Evolutionary conservation across 805 yeast species (phyloP).

Genomic region (Kuraishia floccosa): DNA sequence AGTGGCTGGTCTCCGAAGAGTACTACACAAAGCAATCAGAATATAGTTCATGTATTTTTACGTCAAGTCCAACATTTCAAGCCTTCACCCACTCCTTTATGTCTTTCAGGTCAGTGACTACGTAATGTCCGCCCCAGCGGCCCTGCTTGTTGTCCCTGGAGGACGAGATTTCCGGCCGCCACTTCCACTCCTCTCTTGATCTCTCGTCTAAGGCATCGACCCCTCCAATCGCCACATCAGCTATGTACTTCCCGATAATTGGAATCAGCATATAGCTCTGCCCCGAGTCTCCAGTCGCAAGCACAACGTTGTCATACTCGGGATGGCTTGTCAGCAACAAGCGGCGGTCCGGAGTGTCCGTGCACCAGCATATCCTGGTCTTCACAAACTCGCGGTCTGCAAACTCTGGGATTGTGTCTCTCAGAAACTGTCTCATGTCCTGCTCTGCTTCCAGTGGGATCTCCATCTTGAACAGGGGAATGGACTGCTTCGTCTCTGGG

Average conservation of each 20-base stretch:
- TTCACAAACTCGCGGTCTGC: constrained; percentile 8
- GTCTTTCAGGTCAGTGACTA: too few relatives aligned
- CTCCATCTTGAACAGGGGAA: constrained; percentile 2
- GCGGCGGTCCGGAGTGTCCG: constrained; percentile 7
- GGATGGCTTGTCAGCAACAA: constrained; percentile 9
- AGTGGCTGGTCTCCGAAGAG: too few relatives aligned
- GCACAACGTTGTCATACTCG: constrained; percentile 3
- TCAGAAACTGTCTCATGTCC: not conserved
- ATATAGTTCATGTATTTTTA: too few relatives aligned
- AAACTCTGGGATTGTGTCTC: constrained; percentile 8
- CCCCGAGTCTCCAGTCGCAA: constrained; percentile 9
- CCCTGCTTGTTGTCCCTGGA: too few relatives aligned
- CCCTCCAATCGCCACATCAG: constrained; percentile 9
- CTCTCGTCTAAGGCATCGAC: constrained; percentile 7
- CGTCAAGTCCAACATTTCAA: too few relatives aligned
- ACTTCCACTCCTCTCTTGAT: constrained; percentile 1
- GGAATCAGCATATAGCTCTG: constrained; percentile 9
- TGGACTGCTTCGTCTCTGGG: constrained; percentile 2
- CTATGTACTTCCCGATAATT: constrained; percentile 7
- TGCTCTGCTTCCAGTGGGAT: not conserved
- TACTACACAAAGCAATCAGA: too few relatives aligned
- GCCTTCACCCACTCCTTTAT: too few relatives aligned
- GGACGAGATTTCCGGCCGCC: constrained; percentile 2
- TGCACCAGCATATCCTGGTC: constrained; percentile 9
- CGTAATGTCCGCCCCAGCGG: too few relatives aligned